These are phyloP conservation scores for Nannochloropsis salina DNA, from an alignment of 108 stramenopile species.

Conservation along the genomic window DNA sequence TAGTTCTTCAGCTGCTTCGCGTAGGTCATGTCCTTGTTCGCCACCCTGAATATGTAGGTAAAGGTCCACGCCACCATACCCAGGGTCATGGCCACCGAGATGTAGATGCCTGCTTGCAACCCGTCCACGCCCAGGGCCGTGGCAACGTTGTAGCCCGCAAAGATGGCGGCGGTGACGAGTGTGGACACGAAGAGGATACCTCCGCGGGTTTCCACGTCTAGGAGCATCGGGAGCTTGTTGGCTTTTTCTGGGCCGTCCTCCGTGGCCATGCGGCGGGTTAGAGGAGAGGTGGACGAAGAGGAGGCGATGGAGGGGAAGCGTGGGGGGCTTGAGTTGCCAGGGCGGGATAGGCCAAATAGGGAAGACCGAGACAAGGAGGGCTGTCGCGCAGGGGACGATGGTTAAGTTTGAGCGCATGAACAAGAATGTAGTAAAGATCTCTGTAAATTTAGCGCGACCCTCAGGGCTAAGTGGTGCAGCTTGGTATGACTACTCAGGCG, in stretches of 20 bases:
- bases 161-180: neutral
- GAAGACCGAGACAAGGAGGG: neutral
- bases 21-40: slow-evolving; percentile 91
- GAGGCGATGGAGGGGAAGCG: neutral
- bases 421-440: too few species aligned
- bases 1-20: slow-evolving; percentile 85
- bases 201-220: neutral
- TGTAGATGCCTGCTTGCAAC: neutral
- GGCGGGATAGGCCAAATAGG: neutral
- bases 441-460: too few species aligned
- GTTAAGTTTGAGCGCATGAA: too few species aligned
- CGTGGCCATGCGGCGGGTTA: neutral
- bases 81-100: slow-evolving; percentile 13
- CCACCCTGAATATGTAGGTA: slow-evolving; percentile 82
- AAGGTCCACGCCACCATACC: slow-evolving; percentile 25
- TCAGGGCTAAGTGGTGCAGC: too few species aligned
- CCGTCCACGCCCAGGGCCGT: slow-evolving; percentile 8
- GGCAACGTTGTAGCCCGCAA: neutral
- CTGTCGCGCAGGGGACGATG: too few species aligned
- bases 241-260: neutral
- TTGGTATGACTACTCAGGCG: too few species aligned
- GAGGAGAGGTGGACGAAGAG: neutral
- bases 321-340: neutral
- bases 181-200: neutral
- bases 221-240: neutral